These are phyloP conservation scores for Kwoniella sp. DNA, from an alignment of 768 basidiomycete genomes.

Conservation along the genomic window DNA sequence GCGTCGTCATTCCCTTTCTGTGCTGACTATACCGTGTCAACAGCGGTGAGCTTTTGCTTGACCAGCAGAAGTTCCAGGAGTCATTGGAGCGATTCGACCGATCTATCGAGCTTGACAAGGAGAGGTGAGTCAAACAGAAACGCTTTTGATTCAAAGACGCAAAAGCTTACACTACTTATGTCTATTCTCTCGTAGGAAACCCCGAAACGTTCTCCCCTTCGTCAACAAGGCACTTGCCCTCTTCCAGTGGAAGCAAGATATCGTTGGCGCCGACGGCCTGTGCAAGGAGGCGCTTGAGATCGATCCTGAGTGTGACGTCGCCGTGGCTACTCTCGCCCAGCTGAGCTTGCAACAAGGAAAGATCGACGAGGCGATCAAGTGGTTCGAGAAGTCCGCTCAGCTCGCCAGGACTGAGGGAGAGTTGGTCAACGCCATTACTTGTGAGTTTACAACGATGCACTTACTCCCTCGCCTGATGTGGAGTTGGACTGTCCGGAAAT, in stretches of 20 bases:
- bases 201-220: constrained; percentile 79
- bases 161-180: neutral
- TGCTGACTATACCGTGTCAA: neutral
- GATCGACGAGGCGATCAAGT: constrained; percentile 78
- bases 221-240: constrained; percentile 97
- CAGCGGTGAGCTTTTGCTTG: constrained; percentile 91
- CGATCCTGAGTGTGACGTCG: constrained; percentile 94
- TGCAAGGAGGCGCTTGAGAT: constrained; percentile 84
- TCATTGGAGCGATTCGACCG: constrained; percentile 84
- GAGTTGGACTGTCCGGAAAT: too few species aligned
- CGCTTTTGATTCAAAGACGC: neutral
- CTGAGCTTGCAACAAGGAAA: constrained; percentile 86
- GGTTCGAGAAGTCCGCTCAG: constrained; percentile 81
- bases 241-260: constrained; percentile 94
- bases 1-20: neutral
- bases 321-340: constrained; percentile 93
- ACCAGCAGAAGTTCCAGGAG: constrained; percentile 84
- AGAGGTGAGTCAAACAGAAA: constrained; percentile 62
- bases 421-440: constrained; percentile 60
- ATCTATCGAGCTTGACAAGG: constrained; percentile 83
- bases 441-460: constrained; percentile 55
- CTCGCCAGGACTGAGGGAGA: constrained; percentile 89
- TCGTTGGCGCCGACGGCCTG: constrained; percentile 72
- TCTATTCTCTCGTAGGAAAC: constrained; percentile 24
- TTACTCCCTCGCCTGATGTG: constrained; percentile 12